Base-by-base conservation (phyloP, 768 basidiomycete species). In the Auriculariales sp. region DNA sequence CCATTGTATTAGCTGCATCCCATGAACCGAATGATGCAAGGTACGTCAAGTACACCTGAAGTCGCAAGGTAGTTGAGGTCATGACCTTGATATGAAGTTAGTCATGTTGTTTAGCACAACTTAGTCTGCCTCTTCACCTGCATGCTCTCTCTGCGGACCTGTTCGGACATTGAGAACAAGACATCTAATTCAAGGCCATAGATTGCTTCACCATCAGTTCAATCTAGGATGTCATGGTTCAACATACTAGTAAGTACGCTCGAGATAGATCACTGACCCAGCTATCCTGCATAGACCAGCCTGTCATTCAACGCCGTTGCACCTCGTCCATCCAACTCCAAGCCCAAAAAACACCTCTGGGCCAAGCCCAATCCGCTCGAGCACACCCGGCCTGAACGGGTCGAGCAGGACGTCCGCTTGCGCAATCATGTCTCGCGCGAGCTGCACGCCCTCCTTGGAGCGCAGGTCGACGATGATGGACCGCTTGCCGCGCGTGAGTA, bases 31-130 rank as follows among this genome's bases (percentile, higher is more conserved):
- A 49, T 2, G 22, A 39, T 19, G 5, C 57, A 54, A n/a, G 68
- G 28, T 55, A 84, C 83, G 7, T 83, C 75, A 7, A 89, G 64
- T 3, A 82, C 70, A 0, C 87, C 87, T 52, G 82, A 86, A 29
- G 85, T 68, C 14, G 87, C 86, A 11, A 88, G 71, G 59, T 88
- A 90, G 61, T 89, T 90, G 50, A 90, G 74, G 58, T 91, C 87
- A 58, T 91, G 87, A 15, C 87, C 87, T 79, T n/a, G n/a, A n/a
- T n/a, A n/a, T n/a, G n/a, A n/a, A n/a, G n/a, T n/a, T n/a, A n/a
- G n/a, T n/a, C n/a, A n/a, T n/a, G n/a, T n/a, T n/a, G n/a, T n/a
- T n/a, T n/a, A n/a, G n/a, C n/a, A n/a, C n/a, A n/a, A n/a, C n/a
- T n/a, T n/a, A n/a, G n/a, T n/a, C n/a, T n/a, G n/a, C 32, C 12